These are phyloP conservation scores for Candida glaebosa DNA, from an alignment of 805 yeast species.

Conservation along the genomic window DNA sequence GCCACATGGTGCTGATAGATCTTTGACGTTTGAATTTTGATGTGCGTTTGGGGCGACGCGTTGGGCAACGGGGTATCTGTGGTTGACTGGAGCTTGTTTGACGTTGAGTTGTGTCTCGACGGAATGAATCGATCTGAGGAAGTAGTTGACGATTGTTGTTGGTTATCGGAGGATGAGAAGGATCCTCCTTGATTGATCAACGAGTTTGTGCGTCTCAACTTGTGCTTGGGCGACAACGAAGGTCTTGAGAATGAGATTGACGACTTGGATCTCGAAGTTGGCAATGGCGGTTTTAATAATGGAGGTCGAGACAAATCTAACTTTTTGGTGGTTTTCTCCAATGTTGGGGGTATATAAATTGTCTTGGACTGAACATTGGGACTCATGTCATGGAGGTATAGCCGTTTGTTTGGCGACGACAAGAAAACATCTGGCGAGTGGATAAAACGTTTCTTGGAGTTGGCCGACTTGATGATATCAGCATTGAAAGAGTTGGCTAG, in stretches of 20 bases:
- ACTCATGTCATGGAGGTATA: slow-evolving; percentile 31
- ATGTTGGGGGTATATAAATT: slow-evolving; percentile 13
- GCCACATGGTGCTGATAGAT: slow-evolving; percentile 82
- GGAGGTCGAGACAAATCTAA: slow-evolving; percentile 5
- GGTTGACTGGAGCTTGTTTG: slow-evolving; percentile 33
- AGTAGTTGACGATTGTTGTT: slow-evolving; percentile 19
- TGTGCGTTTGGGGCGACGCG: slow-evolving; percentile 53
- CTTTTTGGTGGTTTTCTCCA: slow-evolving; percentile 1
- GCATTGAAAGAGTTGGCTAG: not conserved
- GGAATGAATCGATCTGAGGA: slow-evolving; percentile 43
- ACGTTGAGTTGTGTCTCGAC: slow-evolving; percentile 37
- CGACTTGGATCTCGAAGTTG: slow-evolving; percentile 24
- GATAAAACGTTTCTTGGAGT: slow-evolving; percentile 3
- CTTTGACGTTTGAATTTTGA: slow-evolving; percentile 50
- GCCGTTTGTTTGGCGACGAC: slow-evolving; percentile 20
- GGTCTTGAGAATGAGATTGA: slow-evolving; percentile 15
- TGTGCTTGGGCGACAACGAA: slow-evolving; percentile 22
- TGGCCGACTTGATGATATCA: slow-evolving; percentile 1
- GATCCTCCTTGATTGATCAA: slow-evolving; percentile 25
- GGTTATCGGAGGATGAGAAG: slow-evolving; percentile 24
- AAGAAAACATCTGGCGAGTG: slow-evolving; percentile 2
- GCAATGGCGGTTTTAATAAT: slow-evolving; percentile 18
- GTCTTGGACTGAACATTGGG: slow-evolving; percentile 31
- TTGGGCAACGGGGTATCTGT: slow-evolving; percentile 37
- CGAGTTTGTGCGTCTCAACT: slow-evolving; percentile 32